Evolutionary conservation across 345 rosid species (phyloP).

Genomic region (Turritis glabra): DNA sequence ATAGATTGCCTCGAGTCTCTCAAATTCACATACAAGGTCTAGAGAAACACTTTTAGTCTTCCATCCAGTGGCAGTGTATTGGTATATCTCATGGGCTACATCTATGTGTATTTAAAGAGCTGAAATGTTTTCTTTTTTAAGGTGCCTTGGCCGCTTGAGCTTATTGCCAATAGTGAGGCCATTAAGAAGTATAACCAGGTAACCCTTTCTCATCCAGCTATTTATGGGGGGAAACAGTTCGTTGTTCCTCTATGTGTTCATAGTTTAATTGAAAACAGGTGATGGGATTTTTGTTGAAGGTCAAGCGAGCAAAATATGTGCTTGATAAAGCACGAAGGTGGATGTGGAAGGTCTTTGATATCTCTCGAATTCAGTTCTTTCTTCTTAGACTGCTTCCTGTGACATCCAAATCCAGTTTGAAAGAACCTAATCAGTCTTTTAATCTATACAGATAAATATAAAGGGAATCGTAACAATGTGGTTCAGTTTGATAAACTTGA

Average conservation of each 20-base stretch:
- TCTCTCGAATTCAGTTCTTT: slow-evolving; percentile 10
- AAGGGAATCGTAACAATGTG: slow-evolving; percentile 1
- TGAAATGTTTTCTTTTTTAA: slow-evolving; percentile 32
- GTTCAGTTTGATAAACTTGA: slow-evolving; percentile 16
- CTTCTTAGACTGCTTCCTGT: background rate
- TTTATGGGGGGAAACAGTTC: slow-evolving; percentile 19
- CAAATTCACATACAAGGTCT: slow-evolving; percentile 84
- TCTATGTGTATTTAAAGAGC: slow-evolving; percentile 14
- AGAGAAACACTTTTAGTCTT: slow-evolving; percentile 22
- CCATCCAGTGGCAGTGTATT: slow-evolving; percentile 15
- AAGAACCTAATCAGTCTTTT: slow-evolving; percentile 1
- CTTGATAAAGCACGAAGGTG: slow-evolving; percentile 96
- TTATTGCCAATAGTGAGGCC: slow-evolving; percentile 83
- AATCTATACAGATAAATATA: background rate
- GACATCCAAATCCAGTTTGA: slow-evolving; percentile 7
- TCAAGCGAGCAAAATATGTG: slow-evolving; percentile 92
- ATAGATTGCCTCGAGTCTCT: slow-evolving; percentile 78
- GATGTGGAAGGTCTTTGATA: slow-evolving; percentile 93
- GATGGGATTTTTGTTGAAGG: slow-evolving; percentile 92
- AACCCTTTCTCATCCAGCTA: slow-evolving; percentile 32
- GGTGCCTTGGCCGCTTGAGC: slow-evolving; percentile 99
- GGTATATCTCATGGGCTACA: slow-evolving; percentile 16
- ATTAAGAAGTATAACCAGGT: slow-evolving; percentile 98
- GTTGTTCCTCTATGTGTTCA: slow-evolving; percentile 29
- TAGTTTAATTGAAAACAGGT: slow-evolving; percentile 56